These are phyloP conservation scores for Exsudoporus frostii DNA, from an alignment of 768 basidiomycete genomes.

Conservation along the genomic window DNA sequence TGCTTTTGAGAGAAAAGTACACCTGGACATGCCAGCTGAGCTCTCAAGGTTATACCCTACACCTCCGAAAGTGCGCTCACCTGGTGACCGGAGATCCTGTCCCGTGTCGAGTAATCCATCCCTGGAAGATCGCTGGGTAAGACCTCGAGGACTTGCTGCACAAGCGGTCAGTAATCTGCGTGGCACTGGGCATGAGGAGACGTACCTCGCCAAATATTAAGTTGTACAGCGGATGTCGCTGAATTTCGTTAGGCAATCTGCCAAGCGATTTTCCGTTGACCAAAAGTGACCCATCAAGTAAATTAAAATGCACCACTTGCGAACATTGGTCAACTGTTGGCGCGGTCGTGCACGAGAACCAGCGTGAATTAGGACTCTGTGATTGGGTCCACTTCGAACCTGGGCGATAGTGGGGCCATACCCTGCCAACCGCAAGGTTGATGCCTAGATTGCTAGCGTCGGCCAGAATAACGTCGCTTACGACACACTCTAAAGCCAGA, in stretches of 20 bases:
- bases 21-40: conserved; percentile 13
- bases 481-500: conserved; percentile 18
- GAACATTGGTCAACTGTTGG: conserved; percentile 3
- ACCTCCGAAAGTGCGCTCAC: conserved; percentile 2
- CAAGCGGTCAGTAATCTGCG: neutral
- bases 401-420: conserved; percentile 27
- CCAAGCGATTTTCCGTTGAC: conserved; percentile 27
- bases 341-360: conserved; percentile 23
- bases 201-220: conserved; percentile 22
- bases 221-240: conserved; percentile 17
- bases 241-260: conserved; percentile 20
- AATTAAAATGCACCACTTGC: conserved; percentile 22
- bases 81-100: conserved; percentile 15
- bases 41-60: neutral
- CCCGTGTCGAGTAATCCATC: conserved; percentile 26
- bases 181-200: neutral
- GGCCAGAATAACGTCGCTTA: conserved; percentile 2
- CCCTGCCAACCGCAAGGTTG: conserved; percentile 13
- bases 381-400: conserved; percentile 21
- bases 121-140: conserved; percentile 24
- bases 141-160: conserved; percentile 20
- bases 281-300: conserved; percentile 27
- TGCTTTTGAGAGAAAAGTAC: conserved; percentile 19
- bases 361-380: conserved; percentile 14
- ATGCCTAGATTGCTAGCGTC: conserved; percentile 9